Evolutionary conservation across 352 stramenopile species (phyloP).

Genomic region (Phytophthora brassicae): DNA sequence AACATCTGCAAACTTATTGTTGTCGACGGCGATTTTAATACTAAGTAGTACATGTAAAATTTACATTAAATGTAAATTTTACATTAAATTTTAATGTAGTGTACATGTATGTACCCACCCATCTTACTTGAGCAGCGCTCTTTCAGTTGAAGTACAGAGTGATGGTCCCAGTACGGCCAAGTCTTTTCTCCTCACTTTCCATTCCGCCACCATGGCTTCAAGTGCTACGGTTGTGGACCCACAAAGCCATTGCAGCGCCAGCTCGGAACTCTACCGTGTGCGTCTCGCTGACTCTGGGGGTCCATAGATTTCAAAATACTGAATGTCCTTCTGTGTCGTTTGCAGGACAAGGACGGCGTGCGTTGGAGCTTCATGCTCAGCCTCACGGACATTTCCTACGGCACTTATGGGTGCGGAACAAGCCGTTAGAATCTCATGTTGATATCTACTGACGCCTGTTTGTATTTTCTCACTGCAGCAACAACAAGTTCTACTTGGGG

Average conservation of each 20-base stretch:
- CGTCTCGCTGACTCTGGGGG: background rate
- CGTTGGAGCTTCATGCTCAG: conserved; percentile 78
- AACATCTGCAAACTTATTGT: no score
- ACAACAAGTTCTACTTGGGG: conserved; percentile 82
- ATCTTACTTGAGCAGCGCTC: background rate
- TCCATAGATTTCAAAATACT: background rate
- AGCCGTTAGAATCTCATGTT: no score
- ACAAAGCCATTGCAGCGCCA: conserved; percentile 17
- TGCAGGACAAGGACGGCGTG: conserved; percentile 47
- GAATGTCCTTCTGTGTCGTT: background rate
- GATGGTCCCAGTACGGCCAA: conserved; percentile 3
- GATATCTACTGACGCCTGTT: no score
- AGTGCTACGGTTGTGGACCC: conserved; percentile 29
- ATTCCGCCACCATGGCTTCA: conserved; percentile 31
- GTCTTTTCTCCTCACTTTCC: conserved; percentile 24
- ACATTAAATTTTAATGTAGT: no score
- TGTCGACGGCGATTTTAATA: no score
- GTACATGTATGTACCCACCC: no score
- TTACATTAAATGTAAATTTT: no score
- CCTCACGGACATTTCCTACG: conserved; percentile 60
- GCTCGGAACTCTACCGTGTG: conserved; percentile 35
- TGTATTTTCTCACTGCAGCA: conserved; percentile 32
- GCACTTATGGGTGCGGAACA: conserved; percentile 45
- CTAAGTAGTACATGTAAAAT: no score
- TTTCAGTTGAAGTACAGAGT: conserved; percentile 3